These are phyloP conservation scores for Delonix regia DNA, from an alignment of 306 rosid species.

Conservation along the genomic window DNA sequence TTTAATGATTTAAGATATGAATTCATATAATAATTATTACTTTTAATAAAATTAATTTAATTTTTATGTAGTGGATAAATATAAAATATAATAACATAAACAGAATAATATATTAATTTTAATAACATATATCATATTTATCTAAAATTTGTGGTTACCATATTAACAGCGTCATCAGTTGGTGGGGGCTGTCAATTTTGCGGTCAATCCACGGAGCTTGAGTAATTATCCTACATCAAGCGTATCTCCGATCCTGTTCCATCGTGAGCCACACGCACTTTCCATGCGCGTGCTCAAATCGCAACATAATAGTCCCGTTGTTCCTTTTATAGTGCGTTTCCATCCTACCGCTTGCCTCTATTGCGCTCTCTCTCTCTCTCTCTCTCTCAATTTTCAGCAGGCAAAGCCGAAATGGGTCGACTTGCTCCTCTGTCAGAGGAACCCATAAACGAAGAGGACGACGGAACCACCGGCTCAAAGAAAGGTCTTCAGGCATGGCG, in stretches of 20 bases:
- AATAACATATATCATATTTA: too few relatives aligned
- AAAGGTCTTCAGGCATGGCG: slow-evolving; percentile 75
- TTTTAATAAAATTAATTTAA: too few relatives aligned
- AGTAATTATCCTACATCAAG: neutral
- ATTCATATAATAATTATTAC: too few relatives aligned
- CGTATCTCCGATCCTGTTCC: neutral
- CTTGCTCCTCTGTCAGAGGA: slow-evolving; percentile 91
- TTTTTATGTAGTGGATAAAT: too few relatives aligned
- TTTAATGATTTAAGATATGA: too few relatives aligned
- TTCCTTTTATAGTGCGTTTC: slow-evolving; percentile 35
- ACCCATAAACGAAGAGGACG: slow-evolving; percentile 72
- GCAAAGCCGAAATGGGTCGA: slow-evolving; percentile 51
- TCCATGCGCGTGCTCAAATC: slow-evolving; percentile 40
- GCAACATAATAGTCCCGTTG: neutral
- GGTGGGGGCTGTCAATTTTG: neutral
- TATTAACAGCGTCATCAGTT: neutral
- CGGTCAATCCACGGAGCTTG: neutral
- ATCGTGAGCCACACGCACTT: slow-evolving; percentile 40
- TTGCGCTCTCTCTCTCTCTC: neutral
- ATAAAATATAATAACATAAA: too few relatives aligned
- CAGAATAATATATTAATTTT: too few relatives aligned
- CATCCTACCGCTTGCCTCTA: neutral
- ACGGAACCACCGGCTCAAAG: slow-evolving; percentile 37
- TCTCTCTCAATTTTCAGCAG: slow-evolving; percentile 22
- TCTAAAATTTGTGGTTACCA: too few relatives aligned